These are phyloP conservation scores for Cryptococcus maquisensis DNA, from an alignment of 1,284 basidiomycete species.

Conservation along the genomic window DNA sequence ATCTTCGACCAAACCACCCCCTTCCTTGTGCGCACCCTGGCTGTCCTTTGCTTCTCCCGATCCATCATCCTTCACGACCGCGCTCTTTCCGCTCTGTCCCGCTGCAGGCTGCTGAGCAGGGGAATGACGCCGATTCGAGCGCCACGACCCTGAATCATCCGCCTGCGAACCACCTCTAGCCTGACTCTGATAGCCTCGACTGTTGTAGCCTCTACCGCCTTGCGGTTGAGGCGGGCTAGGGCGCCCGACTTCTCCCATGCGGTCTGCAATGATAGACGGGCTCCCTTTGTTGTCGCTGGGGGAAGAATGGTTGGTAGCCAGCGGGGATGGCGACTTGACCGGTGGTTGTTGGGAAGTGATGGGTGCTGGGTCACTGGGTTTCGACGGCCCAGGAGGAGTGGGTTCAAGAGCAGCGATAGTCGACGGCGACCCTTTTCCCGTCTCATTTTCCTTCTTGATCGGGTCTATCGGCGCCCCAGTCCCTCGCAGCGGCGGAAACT, in stretches of 20 bases:
- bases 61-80: too few relatives aligned
- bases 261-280: conserved; percentile 8
- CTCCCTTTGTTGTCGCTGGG: background rate
- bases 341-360: background rate
- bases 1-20: too few relatives aligned
- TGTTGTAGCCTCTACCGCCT: background rate
- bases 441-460: conserved; percentile 1
- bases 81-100: too few relatives aligned
- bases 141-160: background rate
- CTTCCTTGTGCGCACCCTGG: too few relatives aligned
- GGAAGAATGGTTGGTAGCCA: background rate
- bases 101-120: background rate
- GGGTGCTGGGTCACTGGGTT: background rate
- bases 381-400: conserved; percentile 12
- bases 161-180: background rate
- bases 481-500: conserved; percentile 18
- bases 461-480: conserved; percentile 7
- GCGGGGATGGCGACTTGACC: background rate
- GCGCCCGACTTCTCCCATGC: conserved; percentile 3
- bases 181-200: background rate
- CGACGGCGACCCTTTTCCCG: background rate
- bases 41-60: too few relatives aligned
- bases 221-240: background rate
- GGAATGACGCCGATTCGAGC: background rate
- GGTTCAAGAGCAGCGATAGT: conserved; percentile 4